Percentiles rank a stretch among this genome's conserved stretches.
These are phyloP conservation scores for Aquilaria malaccensis DNA, from an alignment of 345 rosid species.

Conservation along the genomic window DNA sequence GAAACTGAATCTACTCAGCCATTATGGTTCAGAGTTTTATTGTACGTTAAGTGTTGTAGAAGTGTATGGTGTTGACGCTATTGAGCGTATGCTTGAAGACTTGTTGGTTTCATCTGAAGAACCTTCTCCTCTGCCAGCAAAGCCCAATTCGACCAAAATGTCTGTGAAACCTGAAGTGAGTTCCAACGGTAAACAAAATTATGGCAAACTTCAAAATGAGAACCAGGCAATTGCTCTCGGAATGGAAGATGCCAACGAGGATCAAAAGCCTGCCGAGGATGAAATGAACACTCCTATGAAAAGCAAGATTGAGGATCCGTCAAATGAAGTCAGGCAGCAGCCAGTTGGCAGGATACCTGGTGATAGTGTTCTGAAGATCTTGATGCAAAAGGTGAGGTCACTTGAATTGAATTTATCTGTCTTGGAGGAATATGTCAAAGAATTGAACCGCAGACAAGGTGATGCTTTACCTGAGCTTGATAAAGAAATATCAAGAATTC, in stretches of 20 bases:
- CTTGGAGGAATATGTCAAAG: constrained; percentile 71
- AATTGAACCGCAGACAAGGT: constrained; percentile 45
- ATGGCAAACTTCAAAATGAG: constrained; percentile 23
- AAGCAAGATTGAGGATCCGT: constrained; percentile 42
- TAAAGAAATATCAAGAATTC: constrained; percentile 45
- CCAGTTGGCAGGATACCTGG: constrained; percentile 50
- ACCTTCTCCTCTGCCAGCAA: constrained; percentile 19
- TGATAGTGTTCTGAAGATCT: constrained; percentile 68
- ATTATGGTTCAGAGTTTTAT: constrained; percentile 92
- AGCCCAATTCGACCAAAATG: constrained; percentile 24
- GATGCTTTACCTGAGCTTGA: constrained; percentile 50
- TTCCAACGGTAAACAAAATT: constrained; percentile 22
- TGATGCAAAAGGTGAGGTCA: constrained; percentile 86
- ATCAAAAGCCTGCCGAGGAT: constrained; percentile 25
- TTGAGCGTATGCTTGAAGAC: constrained; percentile 93
- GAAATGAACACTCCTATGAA: constrained; percentile 23
- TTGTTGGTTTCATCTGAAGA: constrained; percentile 52
- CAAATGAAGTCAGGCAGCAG: constrained; percentile 54
- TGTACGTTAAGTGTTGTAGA: constrained; percentile 82
- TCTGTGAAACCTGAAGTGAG: constrained; percentile 26
- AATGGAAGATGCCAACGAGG: constrained; percentile 25
- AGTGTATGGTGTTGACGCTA: constrained; percentile 87
- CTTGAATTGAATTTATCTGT: constrained; percentile 67
- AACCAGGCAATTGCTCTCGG: constrained; percentile 12
- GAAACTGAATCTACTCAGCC: constrained; percentile 61